Base-by-base conservation (phyloP, 768 basidiomycete genomes). In the Rhizopogon roseolus region DNA sequence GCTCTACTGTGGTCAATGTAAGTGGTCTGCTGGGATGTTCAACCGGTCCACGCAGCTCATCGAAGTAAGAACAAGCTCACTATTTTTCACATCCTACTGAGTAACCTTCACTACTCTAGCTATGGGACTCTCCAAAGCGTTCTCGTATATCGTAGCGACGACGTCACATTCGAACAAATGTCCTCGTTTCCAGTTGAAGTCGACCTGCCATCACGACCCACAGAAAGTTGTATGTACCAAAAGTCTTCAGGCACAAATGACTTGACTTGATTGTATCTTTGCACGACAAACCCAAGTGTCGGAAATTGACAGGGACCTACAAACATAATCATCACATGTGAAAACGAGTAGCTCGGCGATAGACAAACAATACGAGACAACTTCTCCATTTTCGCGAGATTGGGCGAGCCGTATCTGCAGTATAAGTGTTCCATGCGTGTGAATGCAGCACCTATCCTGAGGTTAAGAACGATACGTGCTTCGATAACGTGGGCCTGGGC, bases 221-320 rank as follows among this genome's bases (percentile, higher is more conserved):
- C 62, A 5, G 86, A 81, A n/a, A 98, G 80, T 65, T 85, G 81
- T 56, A 99, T 97, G 67, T 86, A 90, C 95, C 95, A 98, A 66
- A 98, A 98, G 5, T 77, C 69, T 64, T 98, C 96, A 0, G 94
- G 84, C 1, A 81, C 79, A 64, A 98, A 99, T 22, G 84, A 75
- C 60, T 93, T 85, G 40, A 93, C 92, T 57, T 89, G 85, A 49
- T 88, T 85, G 70, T 91, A 97, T 50, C 93, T 84, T 53, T 92
- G 86, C 40, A 98, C 97, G 6, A 98, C 95, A 62, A 98, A 99
- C 5, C 97, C 97, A 6, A 99, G 83, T 0, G 97, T 98, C 0
- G 97, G 97, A 65, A 98, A 99, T 68, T 99, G 97, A 65, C 97
- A 99, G 0, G 97, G 93, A 6, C 96, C 95, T 98, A 49, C 50